A percentile compares a stretch with the other conserved stretches of the same genome.
phyloP scores from a whole-genome alignment of 1,284 basidiomycete genomes.

The Termitomyces sp. region DNA sequence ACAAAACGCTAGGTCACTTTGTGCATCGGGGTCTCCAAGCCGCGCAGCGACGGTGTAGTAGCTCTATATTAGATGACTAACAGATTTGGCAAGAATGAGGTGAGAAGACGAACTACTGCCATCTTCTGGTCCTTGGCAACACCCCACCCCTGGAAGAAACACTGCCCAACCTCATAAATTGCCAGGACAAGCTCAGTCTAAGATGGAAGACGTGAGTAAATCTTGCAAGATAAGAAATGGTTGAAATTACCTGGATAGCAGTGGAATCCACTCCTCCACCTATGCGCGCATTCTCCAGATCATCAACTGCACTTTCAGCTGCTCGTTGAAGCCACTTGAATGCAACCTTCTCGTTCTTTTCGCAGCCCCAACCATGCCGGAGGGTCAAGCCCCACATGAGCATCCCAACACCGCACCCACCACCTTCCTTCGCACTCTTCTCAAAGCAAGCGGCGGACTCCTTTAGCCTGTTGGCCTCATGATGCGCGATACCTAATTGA shows the following conservation, averaged over 20 bases:
- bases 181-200: conserved; percentile 81
- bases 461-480: conserved; percentile 71
- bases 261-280: conserved; percentile 27
- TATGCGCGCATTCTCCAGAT: conserved; percentile 58
- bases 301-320: conserved; percentile 76
- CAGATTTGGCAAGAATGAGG: conserved; percentile 2
- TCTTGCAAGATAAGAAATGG: background rate
- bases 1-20: conserved; percentile 81
- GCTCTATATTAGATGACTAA: conserved; percentile 40
- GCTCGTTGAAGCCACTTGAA: conserved; percentile 83
- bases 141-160: conserved; percentile 91
- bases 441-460: conserved; percentile 81
- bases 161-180: conserved; percentile 89
- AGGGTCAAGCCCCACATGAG: conserved; percentile 89
- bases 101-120: conserved; percentile 58
- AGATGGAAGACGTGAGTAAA: background rate
- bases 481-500: conserved; percentile 75
- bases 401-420: conserved; percentile 87
- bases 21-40: conserved; percentile 83
- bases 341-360: conserved; percentile 70
- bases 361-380: conserved; percentile 84
- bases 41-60: conserved; percentile 83
- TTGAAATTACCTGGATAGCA: conserved; percentile 25
- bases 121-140: conserved; percentile 82
- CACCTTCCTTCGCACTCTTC: conserved; percentile 66